Conservation (phyloP, 768 basidiomycete species). For the Termitomyces sp. region DNA sequence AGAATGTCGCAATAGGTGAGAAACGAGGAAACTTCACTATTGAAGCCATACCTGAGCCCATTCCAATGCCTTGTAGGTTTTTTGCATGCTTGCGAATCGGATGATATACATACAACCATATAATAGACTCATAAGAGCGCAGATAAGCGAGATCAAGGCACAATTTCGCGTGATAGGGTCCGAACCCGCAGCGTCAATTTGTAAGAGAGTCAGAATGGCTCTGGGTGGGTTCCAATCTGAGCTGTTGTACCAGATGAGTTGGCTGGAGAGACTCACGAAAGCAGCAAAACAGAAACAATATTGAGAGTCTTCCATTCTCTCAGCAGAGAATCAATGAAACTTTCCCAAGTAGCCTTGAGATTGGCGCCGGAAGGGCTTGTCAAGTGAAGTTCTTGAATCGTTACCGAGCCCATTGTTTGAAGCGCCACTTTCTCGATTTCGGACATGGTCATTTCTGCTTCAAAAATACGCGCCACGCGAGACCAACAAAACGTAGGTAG, state of each 20-base stretch:
- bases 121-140: conserved; percentile 58
- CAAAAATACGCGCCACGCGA: conserved; percentile 72
- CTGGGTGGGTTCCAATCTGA: neutral
- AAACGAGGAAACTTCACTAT: conserved; percentile 33
- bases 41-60: conserved; percentile 53
- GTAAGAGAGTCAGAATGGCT: conserved; percentile 20
- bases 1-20: neutral
- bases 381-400: conserved; percentile 21
- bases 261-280: conserved; percentile 19
- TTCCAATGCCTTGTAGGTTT: conserved; percentile 54
- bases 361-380: conserved; percentile 33
- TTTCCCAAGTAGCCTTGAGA: conserved; percentile 37
- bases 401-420: conserved; percentile 29
- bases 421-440: conserved; percentile 59
- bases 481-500: conserved; percentile 76
- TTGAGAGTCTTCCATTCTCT: conserved; percentile 24
- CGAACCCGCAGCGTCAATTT: conserved; percentile 30
- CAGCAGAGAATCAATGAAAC: conserved; percentile 22
- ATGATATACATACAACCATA: conserved; percentile 62
- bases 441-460: conserved; percentile 69
- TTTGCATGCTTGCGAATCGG: conserved; percentile 59
- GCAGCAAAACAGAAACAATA: conserved; percentile 19
- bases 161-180: conserved; percentile 54
- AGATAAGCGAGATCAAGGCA: conserved; percentile 49
- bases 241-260: conserved; percentile 3